Conservation (phyloP, 1,284 basidiomycete species). For the Trametes pubescens region DNA sequence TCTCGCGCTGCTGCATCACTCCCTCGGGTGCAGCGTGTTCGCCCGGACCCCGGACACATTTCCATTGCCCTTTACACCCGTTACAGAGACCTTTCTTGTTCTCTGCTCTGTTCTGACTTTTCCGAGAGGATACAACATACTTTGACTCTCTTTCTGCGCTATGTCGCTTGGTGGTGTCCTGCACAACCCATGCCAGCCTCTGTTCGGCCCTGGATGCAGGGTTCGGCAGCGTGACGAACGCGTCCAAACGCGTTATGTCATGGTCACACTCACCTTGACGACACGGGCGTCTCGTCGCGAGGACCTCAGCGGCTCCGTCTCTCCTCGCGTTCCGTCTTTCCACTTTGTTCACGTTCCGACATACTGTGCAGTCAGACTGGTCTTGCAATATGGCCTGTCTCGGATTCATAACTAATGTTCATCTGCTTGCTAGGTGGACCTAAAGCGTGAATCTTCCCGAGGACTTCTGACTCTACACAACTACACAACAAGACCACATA, state of each 20-base stretch:
- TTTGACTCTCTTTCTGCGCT: too few relatives aligned
- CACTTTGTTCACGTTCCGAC: background rate
- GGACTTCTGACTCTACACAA: background rate
- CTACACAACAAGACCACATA: too few relatives aligned
- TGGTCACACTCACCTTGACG: constrained; percentile 20
- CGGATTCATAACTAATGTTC: too few relatives aligned
- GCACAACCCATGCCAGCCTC: too few relatives aligned
- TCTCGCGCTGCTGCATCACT: constrained; percentile 3
- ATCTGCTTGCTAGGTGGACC: too few relatives aligned
- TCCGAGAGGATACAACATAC: too few relatives aligned
- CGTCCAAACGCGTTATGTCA: constrained; percentile 17
- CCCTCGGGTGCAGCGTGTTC: constrained; percentile 9
- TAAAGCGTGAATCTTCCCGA: too few relatives aligned
- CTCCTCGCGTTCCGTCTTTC: background rate
- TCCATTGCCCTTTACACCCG: constrained; percentile 5
- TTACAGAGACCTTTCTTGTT: background rate
- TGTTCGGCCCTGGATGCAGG: background rate
- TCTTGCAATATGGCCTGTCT: too few relatives aligned
- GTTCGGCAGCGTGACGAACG: constrained; percentile 1
- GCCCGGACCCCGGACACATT: constrained; percentile 20
- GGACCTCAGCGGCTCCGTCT: background rate
- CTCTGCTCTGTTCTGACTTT: too few relatives aligned
- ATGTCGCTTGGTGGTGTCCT: too few relatives aligned
- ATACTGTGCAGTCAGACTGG: too few relatives aligned
- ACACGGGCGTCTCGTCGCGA: constrained; percentile 9